Base-by-base conservation (phyloP, 305 asterid species). In the Galium porrigens region DNA sequence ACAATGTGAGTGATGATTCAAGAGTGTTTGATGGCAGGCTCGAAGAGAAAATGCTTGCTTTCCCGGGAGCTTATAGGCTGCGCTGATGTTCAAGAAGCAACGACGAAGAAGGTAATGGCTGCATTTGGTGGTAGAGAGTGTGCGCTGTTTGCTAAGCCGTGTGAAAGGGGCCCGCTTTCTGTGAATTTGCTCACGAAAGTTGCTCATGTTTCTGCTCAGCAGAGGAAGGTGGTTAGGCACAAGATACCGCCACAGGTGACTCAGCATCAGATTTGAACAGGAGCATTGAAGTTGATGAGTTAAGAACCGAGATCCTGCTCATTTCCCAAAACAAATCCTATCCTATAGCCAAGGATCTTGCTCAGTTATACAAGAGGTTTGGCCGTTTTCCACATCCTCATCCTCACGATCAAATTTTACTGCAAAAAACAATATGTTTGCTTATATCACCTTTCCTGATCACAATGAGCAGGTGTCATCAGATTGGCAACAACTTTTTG, bases 161-260 rank as follows among this genome's bases (percentile, higher is more conserved):
- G n/a, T n/a, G n/a, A n/a, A n/a, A n/a, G n/a, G n/a, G n/a, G n/a
- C n/a, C n/a, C n/a, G n/a, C 76, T 91, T 20, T 68, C 66, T 2
- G 74, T 84, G 63, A 81, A 66, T 72, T 88, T 94, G 0, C 76
- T 89, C 53, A 81, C 90, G 0, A 83, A 79, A 78, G 80, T 91
- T n/a, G 74, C 94, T 17, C 69, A 80, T 73, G 72, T 88, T 48
- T 84, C 90, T 0, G 86, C 94, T 0, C 95, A 85, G 80, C 94
- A 81, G 53, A 85, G 89, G 82, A 88, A 88, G 79, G 78, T 77
- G 67, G 87, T 89, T 42, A 74, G 98, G 75, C 80, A 79, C 44
- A 79, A 77, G 32, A 77, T 89, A 51, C 78, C 90, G 65, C 90
- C 90, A 1, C 96, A 85, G 68, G 95, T 89, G 10, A 91, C 98